These are phyloP conservation scores for Neoboletus subvelutipes DNA, from an alignment of 768 basidiomycete species.

Conservation along the genomic window DNA sequence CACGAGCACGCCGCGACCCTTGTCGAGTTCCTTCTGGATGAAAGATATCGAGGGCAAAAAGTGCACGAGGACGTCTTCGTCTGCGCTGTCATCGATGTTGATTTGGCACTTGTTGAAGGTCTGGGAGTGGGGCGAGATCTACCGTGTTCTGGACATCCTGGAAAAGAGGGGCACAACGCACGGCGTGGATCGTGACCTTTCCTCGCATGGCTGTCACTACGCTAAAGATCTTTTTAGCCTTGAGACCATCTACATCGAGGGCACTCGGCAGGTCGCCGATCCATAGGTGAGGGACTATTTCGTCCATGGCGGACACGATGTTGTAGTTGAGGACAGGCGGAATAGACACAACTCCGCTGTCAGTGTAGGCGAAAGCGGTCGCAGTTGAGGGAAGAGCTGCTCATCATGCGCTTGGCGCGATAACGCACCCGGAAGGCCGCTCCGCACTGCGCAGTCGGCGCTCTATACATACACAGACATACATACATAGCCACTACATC, in stretches of 20 bases:
- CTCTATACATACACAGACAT: neutral
- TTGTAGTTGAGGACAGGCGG: neutral
- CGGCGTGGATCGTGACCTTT: constrained; percentile 62
- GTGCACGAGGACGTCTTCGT: constrained; percentile 76
- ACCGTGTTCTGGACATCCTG: neutral
- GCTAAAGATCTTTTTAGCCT: constrained; percentile 70
- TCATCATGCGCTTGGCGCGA: neutral
- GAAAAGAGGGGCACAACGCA: constrained; percentile 22
- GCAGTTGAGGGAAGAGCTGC: constrained; percentile 1
- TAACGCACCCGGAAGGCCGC: too few relatives aligned
- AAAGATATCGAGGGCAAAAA: constrained; percentile 79
- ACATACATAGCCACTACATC: neutral
- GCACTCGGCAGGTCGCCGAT: constrained; percentile 79
- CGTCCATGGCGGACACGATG: constrained; percentile 53
- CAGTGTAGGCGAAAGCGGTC: neutral
- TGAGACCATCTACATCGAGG: constrained; percentile 57
- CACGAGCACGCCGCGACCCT: constrained; percentile 75
- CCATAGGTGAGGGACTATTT: constrained; percentile 80
- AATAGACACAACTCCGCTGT: neutral
- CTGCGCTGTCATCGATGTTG: constrained; percentile 70
- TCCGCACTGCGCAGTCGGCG: too few relatives aligned
- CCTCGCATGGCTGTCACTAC: constrained; percentile 75
- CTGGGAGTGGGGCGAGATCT: constrained; percentile 37
- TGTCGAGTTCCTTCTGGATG: constrained; percentile 76
- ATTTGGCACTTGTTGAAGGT: constrained; percentile 81